A percentile compares a stretch with the other conserved stretches of the same genome.
These are phyloP conservation scores for Xanthoceras sorbifolium DNA, from an alignment of 345 rosid genomes.

Conservation along the genomic window DNA sequence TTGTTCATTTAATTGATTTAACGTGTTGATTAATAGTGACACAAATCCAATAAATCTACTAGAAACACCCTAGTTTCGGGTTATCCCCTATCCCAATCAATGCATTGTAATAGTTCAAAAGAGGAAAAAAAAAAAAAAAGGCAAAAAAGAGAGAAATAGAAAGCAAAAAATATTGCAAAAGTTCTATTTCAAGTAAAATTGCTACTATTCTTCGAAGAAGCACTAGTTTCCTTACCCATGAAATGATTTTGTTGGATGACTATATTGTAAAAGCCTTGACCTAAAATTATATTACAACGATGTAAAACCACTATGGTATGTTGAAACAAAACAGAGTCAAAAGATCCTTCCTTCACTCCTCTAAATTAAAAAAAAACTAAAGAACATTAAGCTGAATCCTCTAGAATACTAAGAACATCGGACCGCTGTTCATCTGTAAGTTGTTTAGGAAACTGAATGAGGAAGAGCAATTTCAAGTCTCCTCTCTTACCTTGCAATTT, in stretches of 20 bases:
- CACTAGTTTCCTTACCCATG: background rate
- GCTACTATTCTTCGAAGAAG: background rate
- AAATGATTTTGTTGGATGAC: background rate
- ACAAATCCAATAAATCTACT: too few relatives aligned
- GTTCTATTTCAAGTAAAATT: background rate
- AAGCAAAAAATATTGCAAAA: too few relatives aligned
- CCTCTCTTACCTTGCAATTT: slow-evolving; percentile 64
- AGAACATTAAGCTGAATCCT: slow-evolving; percentile 37
- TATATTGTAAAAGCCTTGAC: too few relatives aligned
- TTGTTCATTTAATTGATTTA: too few relatives aligned
- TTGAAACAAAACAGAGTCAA: background rate
- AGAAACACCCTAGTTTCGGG: too few relatives aligned
- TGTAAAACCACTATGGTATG: too few relatives aligned
- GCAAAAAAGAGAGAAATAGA: background rate
- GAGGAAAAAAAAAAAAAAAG: background rate
- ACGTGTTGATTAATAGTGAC: too few relatives aligned
- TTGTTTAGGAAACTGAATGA: slow-evolving; percentile 48
- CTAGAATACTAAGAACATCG: slow-evolving; percentile 46
- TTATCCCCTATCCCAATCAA: too few relatives aligned
- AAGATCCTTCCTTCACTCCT: background rate
- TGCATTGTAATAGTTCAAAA: too few relatives aligned
- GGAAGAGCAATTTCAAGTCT: slow-evolving; percentile 49
- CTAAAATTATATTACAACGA: too few relatives aligned
- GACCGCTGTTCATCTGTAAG: slow-evolving; percentile 54
- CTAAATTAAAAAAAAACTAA: background rate